Evolutionary conservation across 2,329 filamentous ascomycete species (phyloP), one percentile per base, ranked within the genome.

Genomic region (Fusarium sp.): DNA sequence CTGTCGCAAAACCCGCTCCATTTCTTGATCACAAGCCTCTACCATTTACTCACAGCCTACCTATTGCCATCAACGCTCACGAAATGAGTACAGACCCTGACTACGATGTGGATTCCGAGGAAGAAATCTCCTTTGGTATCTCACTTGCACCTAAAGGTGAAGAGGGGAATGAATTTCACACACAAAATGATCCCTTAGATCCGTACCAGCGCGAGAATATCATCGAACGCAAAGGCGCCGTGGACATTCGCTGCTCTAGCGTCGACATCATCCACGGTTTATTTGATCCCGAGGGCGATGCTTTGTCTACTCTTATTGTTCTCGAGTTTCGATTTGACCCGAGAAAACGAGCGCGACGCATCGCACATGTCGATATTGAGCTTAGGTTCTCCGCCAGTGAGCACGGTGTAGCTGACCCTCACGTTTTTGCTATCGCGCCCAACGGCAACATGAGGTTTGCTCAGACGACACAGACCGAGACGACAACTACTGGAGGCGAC

Each of bases 151-250:
- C 50, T 1, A 41, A 54, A 31, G 55, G 44, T 9, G 55, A 58
- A 25, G 45, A 73, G 35, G 56, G 62, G 5, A 65, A 54, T 33
- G 60, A 53, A 7, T 74, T 74, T 25, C 68, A 53, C 25, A 53
- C 59, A 17, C 58, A 61, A 25, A 72, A 70, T 33, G n/a, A 57
- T 42, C 47, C 71, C 5, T 12, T 22, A 20, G 42, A 62, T 10
- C 71, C 55, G 7, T 70, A 70, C n/a, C 71, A 73, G 36, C 54
- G 66, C 7, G 45, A 59, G 13, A 62, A 68, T 7, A 44, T 68
- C 22, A 70, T 65, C 5, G 45, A 62, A n/a, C n/a, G 56, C 25
- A 47, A 35, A 14, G 46, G 62, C 12, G 62, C 45, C 13, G 27
- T 73, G 1, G 61, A 73, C 1, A 64, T 73, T 35, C 56, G 56